Base-by-base conservation (phyloP, 768 basidiomycete genomes). In the Dacryopinax primogenitus region DNA sequence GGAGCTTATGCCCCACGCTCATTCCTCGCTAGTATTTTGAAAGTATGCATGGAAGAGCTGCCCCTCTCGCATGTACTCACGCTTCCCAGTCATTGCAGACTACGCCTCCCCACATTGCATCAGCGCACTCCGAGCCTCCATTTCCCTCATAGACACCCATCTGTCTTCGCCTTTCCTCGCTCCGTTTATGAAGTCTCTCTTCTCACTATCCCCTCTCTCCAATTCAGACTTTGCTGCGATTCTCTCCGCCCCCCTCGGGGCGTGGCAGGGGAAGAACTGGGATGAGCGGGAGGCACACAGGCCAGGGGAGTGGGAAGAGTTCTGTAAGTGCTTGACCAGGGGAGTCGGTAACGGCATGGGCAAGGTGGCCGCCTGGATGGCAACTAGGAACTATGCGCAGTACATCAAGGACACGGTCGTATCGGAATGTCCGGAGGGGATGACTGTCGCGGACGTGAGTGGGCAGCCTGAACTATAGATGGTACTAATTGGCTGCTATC, bases 251-350 rank as follows among this genome's bases (percentile, higher is more conserved):
- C 87, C 89, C 1, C 77, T 92, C 30, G 82, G 81, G 0, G 76
- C 74, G 4, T 95, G 92, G 89, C 94, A 97, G 76, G 79, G 78
- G 0, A 87, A 87, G 74, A 86, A 86, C 72, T 97, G 93, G 94
- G 88, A 95, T 72, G 86, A 88, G 0, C 75, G 76, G 15, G 82
- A 87, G 58, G 81, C 80, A 4, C 86, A 81, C 70, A 80, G 79
- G 0, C 72, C 9, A 6, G 51, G 30, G 45, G 32, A 4, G 16
- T 92, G 89, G 71, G 75, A 73, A 33, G 74, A 79, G 0, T 72
- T 92, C 65, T 68, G 65, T 26, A 78, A 64, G 63, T 47, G 41
- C 1, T 67, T 78, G 2, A 76, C 77, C 23, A 70, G 72, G 3
- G 69, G 82, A 1, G 82, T 82, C 1, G 80, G 81, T 62, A 81